Base-by-base conservation (phyloP, 1,284 basidiomycete genomes). In the Trichosporon coremiiforme region DNA sequence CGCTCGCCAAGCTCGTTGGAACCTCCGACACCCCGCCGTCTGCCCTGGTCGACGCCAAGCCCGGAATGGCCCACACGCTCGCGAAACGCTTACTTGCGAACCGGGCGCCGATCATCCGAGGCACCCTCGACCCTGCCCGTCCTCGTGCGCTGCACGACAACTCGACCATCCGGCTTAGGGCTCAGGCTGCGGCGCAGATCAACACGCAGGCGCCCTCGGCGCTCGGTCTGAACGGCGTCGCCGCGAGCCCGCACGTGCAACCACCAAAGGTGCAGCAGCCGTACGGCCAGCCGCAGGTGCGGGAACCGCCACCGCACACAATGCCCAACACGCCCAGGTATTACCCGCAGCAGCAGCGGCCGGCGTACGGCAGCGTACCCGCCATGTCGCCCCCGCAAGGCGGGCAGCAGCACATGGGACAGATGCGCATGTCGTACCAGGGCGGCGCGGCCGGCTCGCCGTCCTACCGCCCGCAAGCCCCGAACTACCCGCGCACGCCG, bases 71-170 rank as follows among this genome's bases (percentile, higher is more conserved):
- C 1, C 79, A 80, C 68, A 66, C 69, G 1, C 71, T 79, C 4
- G 75, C 78, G 0, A 57, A 71, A 12, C 67, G 71, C 1, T 50
- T 74, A 33, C 57, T 74, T 2, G 45, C 70, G 45, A 74, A 67
- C 68, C 66, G 67, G 17, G 69, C 70, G 2, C 80, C 81, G 2
- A 60, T 70, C 20, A 74, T 81, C 13, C 77, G 81, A 3, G 81
- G 81, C 10, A 81, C 76, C 10, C 75, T 81, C 7, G 80, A 82
- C 70, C 78, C 78, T 7, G 74, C 77, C 7, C 78, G 81, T 2
- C 75, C 77, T 4, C 74, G 74, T 31, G 81, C 81, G 20, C 67
- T 82, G 20, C 79, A 80, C 68, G 81, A 82, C 60, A 72, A 72
- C 47, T 68, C 67, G 31, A 74, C 73, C 15, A 66, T 72, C 35